Evolutionary conservation across 192 early-diverging fungal species (phyloP).

Genomic region (Coemansia sp.): DNA sequence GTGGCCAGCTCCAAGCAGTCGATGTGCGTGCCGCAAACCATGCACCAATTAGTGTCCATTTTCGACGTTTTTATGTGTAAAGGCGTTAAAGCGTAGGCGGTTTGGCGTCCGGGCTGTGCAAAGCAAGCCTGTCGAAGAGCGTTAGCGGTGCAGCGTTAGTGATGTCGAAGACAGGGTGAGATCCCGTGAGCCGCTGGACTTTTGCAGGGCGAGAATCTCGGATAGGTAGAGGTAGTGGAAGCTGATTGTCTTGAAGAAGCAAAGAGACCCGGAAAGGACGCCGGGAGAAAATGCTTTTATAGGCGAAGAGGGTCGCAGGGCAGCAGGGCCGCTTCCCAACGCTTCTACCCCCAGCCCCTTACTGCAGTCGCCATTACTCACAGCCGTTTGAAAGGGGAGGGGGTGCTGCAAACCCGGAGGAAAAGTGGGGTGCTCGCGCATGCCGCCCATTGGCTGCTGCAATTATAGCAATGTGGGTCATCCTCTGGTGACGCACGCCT

Average conservation of each 20-base stretch:
- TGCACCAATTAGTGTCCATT: conserved; percentile 55
- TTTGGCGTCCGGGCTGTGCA: background rate
- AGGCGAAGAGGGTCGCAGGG: background rate
- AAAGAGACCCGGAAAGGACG: background rate
- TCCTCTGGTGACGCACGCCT: conserved; percentile 5
- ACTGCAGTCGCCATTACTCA: conserved; percentile 7
- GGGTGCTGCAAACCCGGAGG: background rate
- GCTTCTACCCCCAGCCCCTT: conserved; percentile 10
- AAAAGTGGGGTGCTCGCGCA: conserved; percentile 12
- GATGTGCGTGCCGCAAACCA: conserved; percentile 52
- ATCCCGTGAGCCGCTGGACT: background rate
- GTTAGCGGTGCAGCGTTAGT: background rate
- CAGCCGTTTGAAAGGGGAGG: conserved; percentile 3
- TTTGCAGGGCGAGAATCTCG: background rate
- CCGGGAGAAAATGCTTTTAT: conserved; percentile 8
- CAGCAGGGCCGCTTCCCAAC: conserved; percentile 4
- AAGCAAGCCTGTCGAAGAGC: background rate
- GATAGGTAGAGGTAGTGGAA: background rate
- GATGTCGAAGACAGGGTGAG: background rate
- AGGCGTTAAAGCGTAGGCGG: background rate
- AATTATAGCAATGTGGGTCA: conserved; percentile 1
- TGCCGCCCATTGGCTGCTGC: conserved; percentile 13
- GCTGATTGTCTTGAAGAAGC: conserved; percentile 2
- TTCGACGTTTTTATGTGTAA: background rate
- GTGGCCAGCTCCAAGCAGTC: conserved; percentile 42